Evolutionary conservation across 164 flowering plant genomes (phyloP), one percentile per base, ranked within the genome.

Genomic region (Chloranthus sessilifolius): DNA sequence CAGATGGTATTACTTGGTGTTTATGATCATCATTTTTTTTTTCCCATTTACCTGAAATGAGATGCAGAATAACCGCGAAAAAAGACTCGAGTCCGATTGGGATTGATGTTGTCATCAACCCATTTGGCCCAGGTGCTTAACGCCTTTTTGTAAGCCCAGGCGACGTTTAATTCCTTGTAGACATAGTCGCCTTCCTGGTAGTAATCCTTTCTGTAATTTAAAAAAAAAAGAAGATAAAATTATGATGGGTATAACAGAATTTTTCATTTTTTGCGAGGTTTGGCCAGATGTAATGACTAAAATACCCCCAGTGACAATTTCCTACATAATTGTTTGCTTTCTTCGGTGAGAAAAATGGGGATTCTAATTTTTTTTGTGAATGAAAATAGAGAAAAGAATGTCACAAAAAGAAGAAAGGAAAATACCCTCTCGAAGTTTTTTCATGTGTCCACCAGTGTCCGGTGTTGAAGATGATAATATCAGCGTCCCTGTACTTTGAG

Each of bases 401-500:
- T n/a, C n/a, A n/a, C n/a, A n/a, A n/a, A n/a, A n/a, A n/a, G n/a
- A n/a, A n/a, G n/a, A 47, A 43, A 34, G n/a, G 17, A 33, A n/a
- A 7, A n/a, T 63, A 79, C 85, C 82, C 82, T 66, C 19, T 20
- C 0, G 78, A 60, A 10, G 75, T 80, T 51, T 74, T 80, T 24
- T 73, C 78, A 55, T 78, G 78, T 52, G 78, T 78, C 83, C 83
- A 78, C 83, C 83, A 78, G 37, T 78, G 79, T 6, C 78, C 83
- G 0, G 78, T 73, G 59, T 78, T 78, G 72, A 74, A 78, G 24
- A 78, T 24, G 6, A 78, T 21, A 10, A 79, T 10, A 19, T 77
- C 82, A 6, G 82, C 82, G 37, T 31, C 50, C 61, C 60, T 70
- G 41, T 64, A 80, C 23, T 47, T 47, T 35, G 61, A 60, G 27